A percentile compares a stretch with the other conserved stretches of the same genome.
Evolutionary conservation across 306 rosid species (phyloP).

Genomic region (Cucumis hystrix): DNA sequence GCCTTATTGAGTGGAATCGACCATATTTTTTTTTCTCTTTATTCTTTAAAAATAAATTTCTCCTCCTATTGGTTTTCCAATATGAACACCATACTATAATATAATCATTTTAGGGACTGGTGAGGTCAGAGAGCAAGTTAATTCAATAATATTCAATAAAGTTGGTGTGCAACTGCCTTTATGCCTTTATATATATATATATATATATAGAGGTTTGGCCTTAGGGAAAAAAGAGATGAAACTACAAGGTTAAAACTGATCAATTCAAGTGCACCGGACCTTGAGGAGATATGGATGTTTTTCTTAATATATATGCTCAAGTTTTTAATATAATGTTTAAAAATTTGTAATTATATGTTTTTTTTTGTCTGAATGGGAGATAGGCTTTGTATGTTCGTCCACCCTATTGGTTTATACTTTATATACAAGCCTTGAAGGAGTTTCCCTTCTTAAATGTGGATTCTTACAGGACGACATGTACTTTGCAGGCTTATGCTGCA

Average conservation of each 20-base stretch:
- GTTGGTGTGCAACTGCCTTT: background rate
- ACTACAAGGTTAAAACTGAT: background rate
- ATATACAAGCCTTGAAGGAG: background rate
- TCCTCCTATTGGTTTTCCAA: background rate
- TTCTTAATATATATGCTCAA: background rate
- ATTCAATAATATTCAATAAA: background rate
- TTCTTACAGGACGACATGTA: slow-evolving; percentile 9
- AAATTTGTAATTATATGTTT: background rate
- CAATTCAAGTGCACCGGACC: background rate
- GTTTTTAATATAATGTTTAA: background rate
- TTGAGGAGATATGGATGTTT: background rate
- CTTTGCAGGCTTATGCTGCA: slow-evolving; percentile 93
- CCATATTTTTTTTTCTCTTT: background rate
- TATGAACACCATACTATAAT: background rate
- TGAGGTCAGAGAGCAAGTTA: background rate
- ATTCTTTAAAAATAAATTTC: background rate
- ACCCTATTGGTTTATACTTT: background rate
- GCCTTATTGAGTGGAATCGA: background rate
- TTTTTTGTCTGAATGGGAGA: background rate
- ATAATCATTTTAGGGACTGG: background rate
- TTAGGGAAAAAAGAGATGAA: background rate
- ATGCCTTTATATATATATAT: background rate
- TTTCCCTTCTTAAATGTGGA: background rate
- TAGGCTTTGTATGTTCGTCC: background rate
- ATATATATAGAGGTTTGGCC: background rate